Percentiles rank a stretch among this genome's conserved stretches.
Conservation (phyloP, 2,329 filamentous ascomycete genomes). For the Epicoccum nigrum region DNA sequence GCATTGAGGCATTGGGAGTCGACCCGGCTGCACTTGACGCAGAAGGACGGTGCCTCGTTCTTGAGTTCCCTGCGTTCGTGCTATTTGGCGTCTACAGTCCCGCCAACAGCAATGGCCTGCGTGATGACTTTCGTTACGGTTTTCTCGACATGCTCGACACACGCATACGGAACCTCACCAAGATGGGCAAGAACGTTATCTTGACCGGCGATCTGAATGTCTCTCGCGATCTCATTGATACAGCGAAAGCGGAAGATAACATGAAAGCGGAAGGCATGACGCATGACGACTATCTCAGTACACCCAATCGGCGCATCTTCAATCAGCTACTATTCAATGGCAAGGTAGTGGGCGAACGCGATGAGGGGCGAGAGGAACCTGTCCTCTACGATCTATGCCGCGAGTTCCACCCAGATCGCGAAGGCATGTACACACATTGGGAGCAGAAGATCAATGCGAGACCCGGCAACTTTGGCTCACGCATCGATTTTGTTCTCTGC, state of each 20-base stretch:
- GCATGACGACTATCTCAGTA: slow-evolving; percentile 73
- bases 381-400: slow-evolving; percentile 85
- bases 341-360: slow-evolving; percentile 68
- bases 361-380: slow-evolving; percentile 71
- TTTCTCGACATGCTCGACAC: slow-evolving; percentile 83
- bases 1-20: slow-evolving; percentile 65
- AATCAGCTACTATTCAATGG: slow-evolving; percentile 84
- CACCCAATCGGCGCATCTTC: slow-evolving; percentile 76
- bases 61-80: slow-evolving; percentile 95
- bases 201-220: slow-evolving; percentile 91
- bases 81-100: slow-evolving; percentile 92
- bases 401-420: slow-evolving; percentile 76
- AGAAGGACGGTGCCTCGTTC: slow-evolving; percentile 86
- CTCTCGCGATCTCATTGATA: slow-evolving; percentile 71
- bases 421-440: slow-evolving; percentile 97
- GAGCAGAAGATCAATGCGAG: slow-evolving; percentile 93
- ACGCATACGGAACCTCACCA: slow-evolving; percentile 81
- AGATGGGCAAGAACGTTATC: slow-evolving; percentile 82
- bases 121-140: slow-evolving; percentile 79
- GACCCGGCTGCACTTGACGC: slow-evolving; percentile 80
- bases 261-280: slow-evolving; percentile 73
- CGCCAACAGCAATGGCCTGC: slow-evolving; percentile 81
- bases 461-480: slow-evolving; percentile 89
- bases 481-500: slow-evolving; percentile 93
- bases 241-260: slow-evolving; percentile 73